A percentile compares a stretch with the other conserved stretches of the same genome.
phyloP scores from a whole-genome alignment of 2,329 filamentous ascomycete genomes.

The Neurospora crassa region DNA sequence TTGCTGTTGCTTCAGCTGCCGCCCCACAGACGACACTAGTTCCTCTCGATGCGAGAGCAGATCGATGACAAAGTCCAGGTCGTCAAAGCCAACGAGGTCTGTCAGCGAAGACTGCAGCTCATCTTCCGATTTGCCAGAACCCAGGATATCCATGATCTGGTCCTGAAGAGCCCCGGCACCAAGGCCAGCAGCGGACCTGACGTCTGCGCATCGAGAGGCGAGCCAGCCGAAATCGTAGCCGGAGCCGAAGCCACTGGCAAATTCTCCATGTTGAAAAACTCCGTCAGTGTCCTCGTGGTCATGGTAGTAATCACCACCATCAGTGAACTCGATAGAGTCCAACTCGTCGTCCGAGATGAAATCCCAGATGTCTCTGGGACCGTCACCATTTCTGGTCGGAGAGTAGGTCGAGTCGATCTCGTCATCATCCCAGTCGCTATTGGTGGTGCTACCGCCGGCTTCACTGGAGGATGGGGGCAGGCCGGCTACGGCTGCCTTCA shows the following conservation, averaged over 20 bases:
- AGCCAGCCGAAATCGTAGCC: constrained; percentile 62
- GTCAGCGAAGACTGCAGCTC: constrained; percentile 86
- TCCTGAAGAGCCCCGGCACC: constrained; percentile 61
- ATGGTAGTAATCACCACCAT: constrained; percentile 29
- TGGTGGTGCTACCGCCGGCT: constrained; percentile 28
- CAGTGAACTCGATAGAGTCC: constrained; percentile 38
- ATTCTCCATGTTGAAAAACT: constrained; percentile 20
- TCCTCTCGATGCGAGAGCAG: constrained; percentile 69
- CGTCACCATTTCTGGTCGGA: constrained; percentile 34
- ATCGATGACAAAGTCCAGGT: constrained; percentile 87
- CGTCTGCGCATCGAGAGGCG: constrained; percentile 51
- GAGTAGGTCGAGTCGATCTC: constrained; percentile 41
- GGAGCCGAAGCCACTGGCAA: constrained; percentile 10
- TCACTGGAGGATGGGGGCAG: constrained; percentile 37
- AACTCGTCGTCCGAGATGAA: constrained; percentile 71
- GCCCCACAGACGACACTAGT: constrained; percentile 42
- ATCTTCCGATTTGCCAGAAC: constrained; percentile 60
- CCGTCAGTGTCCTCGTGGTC: constrained; percentile 28
- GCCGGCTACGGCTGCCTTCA: constrained; percentile 75
- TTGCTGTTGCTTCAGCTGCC: constrained; percentile 20
- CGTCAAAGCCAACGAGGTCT: constrained; percentile 85
- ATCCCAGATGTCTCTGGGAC: constrained; percentile 83
- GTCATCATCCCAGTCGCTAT: constrained; percentile 54
- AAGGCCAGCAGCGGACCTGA: constrained; percentile 53
- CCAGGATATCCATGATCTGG: constrained; percentile 67